Evolutionary conservation across 257 asterid species (phyloP).

Genomic region (Solanum lycopersicoides): DNA sequence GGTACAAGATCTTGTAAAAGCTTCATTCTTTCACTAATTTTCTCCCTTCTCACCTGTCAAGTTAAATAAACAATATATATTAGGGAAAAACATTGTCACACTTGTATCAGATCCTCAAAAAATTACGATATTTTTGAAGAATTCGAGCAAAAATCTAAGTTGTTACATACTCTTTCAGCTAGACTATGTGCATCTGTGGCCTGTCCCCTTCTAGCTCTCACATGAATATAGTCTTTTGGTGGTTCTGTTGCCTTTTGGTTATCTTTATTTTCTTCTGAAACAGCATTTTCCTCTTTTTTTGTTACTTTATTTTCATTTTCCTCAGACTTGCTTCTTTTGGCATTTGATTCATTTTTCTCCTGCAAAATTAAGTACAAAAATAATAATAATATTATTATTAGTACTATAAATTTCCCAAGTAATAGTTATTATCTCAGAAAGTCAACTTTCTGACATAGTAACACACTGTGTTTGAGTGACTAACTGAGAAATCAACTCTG

Average conservation of each 20-base stretch:
- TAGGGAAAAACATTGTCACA: not conserved
- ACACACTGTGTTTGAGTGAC: not conserved
- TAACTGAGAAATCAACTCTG: not conserved
- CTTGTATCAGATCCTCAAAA: not conserved
- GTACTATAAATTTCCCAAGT: not conserved
- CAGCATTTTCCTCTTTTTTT: slow-evolving; percentile 10
- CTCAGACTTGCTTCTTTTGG: slow-evolving; percentile 50
- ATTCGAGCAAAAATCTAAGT: not conserved
- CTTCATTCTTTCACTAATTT: slow-evolving; percentile 91
- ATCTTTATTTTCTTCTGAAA: slow-evolving; percentile 10
- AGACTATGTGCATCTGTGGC: slow-evolving; percentile 96
- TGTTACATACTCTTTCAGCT: slow-evolving; percentile 69
- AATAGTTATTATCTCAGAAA: not conserved
- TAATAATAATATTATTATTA: not conserved
- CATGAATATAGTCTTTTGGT: slow-evolving; percentile 84
- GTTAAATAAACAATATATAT: not conserved
- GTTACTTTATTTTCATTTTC: slow-evolving; percentile 19
- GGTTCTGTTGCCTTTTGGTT: slow-evolving; percentile 38
- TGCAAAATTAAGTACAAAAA: slow-evolving; percentile 12
- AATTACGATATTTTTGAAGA: not conserved
- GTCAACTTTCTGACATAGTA: not conserved
- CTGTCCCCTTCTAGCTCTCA: slow-evolving; percentile 91
- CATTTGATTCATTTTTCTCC: slow-evolving; percentile 48
- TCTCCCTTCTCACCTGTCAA: slow-evolving; percentile 76
- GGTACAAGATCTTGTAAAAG: slow-evolving; percentile 86